Conservation (phyloP, 352 stramenopile genomes). For the Globisporangium ultimum region DNA sequence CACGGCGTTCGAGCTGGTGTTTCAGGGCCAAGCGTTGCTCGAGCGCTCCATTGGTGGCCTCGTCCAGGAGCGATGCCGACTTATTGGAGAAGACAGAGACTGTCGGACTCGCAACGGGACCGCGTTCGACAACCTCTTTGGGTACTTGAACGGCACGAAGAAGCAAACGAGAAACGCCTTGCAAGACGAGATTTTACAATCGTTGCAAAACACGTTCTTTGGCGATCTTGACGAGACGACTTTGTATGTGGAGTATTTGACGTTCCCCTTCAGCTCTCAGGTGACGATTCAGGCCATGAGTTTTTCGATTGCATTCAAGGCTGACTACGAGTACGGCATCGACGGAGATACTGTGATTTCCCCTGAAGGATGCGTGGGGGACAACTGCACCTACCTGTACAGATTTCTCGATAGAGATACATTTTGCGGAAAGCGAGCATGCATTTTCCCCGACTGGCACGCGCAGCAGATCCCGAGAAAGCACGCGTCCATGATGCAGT, state of each 20-base stretch:
- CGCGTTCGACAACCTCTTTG: conserved; percentile 8
- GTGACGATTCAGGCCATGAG: conserved; percentile 14
- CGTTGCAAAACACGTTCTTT: conserved; percentile 10
- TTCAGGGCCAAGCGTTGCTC: conserved; percentile 24
- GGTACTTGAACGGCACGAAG: conserved; percentile 21
- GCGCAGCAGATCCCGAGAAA: conserved; percentile 12
- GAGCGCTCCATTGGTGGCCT: conserved; percentile 15
- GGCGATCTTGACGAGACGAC: conserved; percentile 8
- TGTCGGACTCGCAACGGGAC: neutral
- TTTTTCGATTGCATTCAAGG: conserved; percentile 5
- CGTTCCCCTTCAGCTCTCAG: conserved; percentile 15
- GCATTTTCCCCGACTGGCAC: conserved; percentile 17
- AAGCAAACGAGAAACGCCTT: conserved; percentile 3
- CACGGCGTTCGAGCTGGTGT: conserved; percentile 23
- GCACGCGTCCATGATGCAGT: conserved; percentile 19
- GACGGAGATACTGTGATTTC: neutral
- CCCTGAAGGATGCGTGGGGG: conserved; percentile 4
- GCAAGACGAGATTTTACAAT: conserved; percentile 7
- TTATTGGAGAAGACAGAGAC: neutral
- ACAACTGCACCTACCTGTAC: conserved; percentile 13
- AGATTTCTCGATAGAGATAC: conserved; percentile 8
- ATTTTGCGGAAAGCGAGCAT: conserved; percentile 13
- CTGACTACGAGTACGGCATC: conserved; percentile 13
- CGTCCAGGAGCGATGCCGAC: conserved; percentile 10
- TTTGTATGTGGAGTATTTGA: neutral